These are phyloP conservation scores for Calonectria hongkongensis DNA, from an alignment of 2,329 filamentous ascomycete genomes.

Conservation along the genomic window DNA sequence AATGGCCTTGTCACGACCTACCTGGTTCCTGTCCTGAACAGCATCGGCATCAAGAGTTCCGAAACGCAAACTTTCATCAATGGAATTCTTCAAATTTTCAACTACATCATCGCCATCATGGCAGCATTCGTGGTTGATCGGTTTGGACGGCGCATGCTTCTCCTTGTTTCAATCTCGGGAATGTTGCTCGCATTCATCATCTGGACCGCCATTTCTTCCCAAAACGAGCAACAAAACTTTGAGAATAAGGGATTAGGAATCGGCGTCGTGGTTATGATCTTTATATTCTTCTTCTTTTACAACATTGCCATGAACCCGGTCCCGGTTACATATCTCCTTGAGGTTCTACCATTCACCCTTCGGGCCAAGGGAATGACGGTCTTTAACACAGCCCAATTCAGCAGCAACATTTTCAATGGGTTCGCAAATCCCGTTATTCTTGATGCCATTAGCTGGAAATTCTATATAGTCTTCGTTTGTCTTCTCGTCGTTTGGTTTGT, in stretches of 20 bases:
- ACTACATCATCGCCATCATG: slow-evolving; percentile 57
- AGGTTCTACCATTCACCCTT: slow-evolving; percentile 70
- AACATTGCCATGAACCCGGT: slow-evolving; percentile 72
- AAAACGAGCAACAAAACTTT: slow-evolving; percentile 48
- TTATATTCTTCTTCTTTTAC: slow-evolving; percentile 63
- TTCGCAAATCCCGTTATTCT: slow-evolving; percentile 34
- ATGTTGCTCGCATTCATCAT: slow-evolving; percentile 58
- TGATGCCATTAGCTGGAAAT: slow-evolving; percentile 34
- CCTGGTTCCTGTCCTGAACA: slow-evolving; percentile 58
- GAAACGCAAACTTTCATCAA: slow-evolving; percentile 64
- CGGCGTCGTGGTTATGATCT: slow-evolving; percentile 56
- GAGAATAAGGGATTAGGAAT: slow-evolving; percentile 49
- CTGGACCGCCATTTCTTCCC: slow-evolving; percentile 57
- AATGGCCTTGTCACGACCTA: slow-evolving; percentile 60
- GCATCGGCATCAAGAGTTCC: slow-evolving; percentile 60
- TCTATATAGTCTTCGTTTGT: slow-evolving; percentile 37
- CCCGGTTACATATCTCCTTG: slow-evolving; percentile 68
- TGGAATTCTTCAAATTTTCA: slow-evolving; percentile 59
- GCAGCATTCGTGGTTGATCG: slow-evolving; percentile 52
- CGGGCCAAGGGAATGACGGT: slow-evolving; percentile 68
- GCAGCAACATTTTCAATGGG: slow-evolving; percentile 29
- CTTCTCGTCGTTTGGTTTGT: slow-evolving; percentile 16
- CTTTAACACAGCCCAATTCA: slow-evolving; percentile 38
- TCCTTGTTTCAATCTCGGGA: slow-evolving; percentile 41
- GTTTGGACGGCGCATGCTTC: slow-evolving; percentile 34